phyloP scores from a whole-genome alignment of 768 basidiomycete genomes.

The Pholiota molesta region DNA sequence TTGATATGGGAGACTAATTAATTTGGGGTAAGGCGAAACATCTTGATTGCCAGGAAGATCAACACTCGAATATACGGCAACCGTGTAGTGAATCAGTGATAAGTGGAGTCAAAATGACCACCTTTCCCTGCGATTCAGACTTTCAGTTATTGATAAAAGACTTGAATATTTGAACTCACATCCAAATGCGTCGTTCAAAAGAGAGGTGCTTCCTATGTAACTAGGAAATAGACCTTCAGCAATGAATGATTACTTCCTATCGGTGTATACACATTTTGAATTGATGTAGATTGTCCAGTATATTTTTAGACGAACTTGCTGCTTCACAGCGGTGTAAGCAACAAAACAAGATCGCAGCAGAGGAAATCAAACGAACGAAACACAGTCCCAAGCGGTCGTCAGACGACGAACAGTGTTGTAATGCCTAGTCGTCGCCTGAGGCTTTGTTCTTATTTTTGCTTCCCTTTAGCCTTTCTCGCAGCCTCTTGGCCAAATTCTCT shows the following conservation, averaged over 20 bases:
- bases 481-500: slow-evolving; percentile 44
- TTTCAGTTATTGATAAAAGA: too few relatives aligned
- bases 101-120: too few relatives aligned
- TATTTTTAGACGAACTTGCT: background rate
- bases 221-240: background rate
- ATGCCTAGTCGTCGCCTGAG: slow-evolving; percentile 10
- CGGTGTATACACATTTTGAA: background rate
- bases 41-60: too few relatives aligned
- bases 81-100: too few relatives aligned
- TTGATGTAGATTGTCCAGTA: background rate
- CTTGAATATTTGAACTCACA: too few relatives aligned
- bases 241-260: background rate
- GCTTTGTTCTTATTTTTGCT: slow-evolving; percentile 57
- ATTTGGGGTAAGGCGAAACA: too few relatives aligned
- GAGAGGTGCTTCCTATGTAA: too few relatives aligned
- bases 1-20: too few relatives aligned
- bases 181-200: too few relatives aligned
- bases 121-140: too few relatives aligned
- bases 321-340: background rate
- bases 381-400: background rate
- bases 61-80: too few relatives aligned
- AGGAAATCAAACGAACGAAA: slow-evolving; percentile 4
- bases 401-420: background rate
- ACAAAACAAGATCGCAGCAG: background rate
- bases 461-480: slow-evolving; percentile 70